Base-by-base conservation (phyloP, 2,329 filamentous ascomycete species). In the Helotiales sp. region DNA sequence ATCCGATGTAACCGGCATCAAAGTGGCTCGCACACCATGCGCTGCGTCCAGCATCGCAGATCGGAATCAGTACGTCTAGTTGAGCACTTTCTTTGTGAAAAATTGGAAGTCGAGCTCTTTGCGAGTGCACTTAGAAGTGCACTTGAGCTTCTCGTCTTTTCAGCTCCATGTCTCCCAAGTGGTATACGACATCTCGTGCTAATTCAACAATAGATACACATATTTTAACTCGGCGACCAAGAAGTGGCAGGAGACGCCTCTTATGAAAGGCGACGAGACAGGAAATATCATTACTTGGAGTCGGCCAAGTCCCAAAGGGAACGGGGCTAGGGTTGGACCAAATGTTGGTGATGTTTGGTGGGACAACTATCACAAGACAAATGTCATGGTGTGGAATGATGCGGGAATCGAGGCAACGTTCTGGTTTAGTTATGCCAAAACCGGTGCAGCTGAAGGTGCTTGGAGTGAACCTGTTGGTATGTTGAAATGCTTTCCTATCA, bases 61-160 rank as follows among this genome's bases (percentile, higher is more conserved):
- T 38, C 55, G 55, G 15, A 57, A 52, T 24, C 48, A 57, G 29
- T 57, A n/a, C n/a, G n/a, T n/a, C n/a, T n/a, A n/a, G n/a, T n/a
- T n/a, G n/a, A n/a, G n/a, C n/a, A n/a, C n/a, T n/a, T n/a, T n/a
- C n/a, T n/a, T n/a, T n/a, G n/a, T n/a, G n/a, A n/a, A n/a, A n/a
- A n/a, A n/a, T n/a, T n/a, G n/a, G n/a, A n/a, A n/a, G n/a, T n/a
- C n/a, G n/a, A n/a, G n/a, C n/a, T n/a, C n/a, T n/a, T n/a, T n/a
- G n/a, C n/a, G n/a, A n/a, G n/a, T n/a, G n/a, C n/a, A n/a, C n/a
- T n/a, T n/a, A n/a, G n/a, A n/a, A n/a, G n/a, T n/a, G n/a, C n/a
- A n/a, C n/a, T n/a, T n/a, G n/a, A n/a, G n/a, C n/a, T n/a, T n/a
- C n/a, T n/a, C n/a, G n/a, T n/a, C n/a, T n/a, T n/a, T n/a, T n/a